Percentiles rank a stretch among this genome's conserved stretches.
These are phyloP conservation scores for Aspergillus alliaceus DNA, from an alignment of 2,329 filamentous ascomycete species.

Conservation along the genomic window DNA sequence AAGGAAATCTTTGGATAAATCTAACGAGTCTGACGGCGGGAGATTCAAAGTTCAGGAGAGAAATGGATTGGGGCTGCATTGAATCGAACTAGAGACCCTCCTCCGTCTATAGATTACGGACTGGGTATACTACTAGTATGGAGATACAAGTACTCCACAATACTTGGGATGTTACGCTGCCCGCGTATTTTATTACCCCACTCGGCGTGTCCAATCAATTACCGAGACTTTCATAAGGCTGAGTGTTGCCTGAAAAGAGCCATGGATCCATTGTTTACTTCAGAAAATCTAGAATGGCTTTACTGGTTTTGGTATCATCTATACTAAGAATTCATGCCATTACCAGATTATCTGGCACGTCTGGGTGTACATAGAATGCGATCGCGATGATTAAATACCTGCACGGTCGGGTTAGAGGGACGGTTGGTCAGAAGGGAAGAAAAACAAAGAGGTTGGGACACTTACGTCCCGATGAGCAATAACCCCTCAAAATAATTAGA, in stretches of 20 bases:
- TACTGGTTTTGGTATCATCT: neutral
- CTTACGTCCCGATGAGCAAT: conserved; percentile 21
- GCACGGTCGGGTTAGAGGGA: neutral
- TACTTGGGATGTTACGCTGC: too few relatives aligned
- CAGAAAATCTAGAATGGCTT: too few relatives aligned
- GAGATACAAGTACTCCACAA: too few relatives aligned
- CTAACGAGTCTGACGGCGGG: too few relatives aligned
- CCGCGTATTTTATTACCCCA: neutral
- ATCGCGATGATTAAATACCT: conserved; percentile 21
- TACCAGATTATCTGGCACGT: neutral
- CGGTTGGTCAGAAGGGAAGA: neutral
- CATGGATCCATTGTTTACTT: neutral
- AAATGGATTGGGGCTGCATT: neutral
- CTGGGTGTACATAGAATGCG: conserved; percentile 19
- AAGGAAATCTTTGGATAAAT: neutral
- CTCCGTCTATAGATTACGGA: too few relatives aligned
- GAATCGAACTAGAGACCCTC: neutral
- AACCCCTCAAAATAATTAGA: conserved; percentile 21
- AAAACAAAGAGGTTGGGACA: neutral
- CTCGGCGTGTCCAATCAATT: neutral
- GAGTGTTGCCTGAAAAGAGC: neutral
- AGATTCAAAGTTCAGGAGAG: neutral
- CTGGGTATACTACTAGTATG: too few relatives aligned
- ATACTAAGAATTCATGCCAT: neutral
- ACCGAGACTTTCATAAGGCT: neutral